Evolutionary conservation across 225 moss, liverwort and hornwort genomes (phyloP).

Genomic region (Pleurozium schreberi): DNA sequence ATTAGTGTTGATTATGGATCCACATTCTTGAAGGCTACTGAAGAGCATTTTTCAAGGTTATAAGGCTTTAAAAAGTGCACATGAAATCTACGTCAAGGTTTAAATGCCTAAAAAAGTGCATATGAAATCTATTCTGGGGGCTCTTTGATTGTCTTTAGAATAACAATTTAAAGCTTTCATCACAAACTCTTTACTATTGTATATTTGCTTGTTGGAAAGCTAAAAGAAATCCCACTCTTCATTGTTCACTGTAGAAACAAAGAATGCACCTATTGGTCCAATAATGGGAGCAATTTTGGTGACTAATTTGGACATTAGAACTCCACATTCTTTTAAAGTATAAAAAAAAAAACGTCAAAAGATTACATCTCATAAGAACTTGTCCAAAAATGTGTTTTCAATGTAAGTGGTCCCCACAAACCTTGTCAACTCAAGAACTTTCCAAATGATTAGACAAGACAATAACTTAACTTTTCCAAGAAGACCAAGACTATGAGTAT

Average conservation of each 20-base stretch:
- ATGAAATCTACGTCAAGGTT: too few relatives aligned
- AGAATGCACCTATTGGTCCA: too few relatives aligned
- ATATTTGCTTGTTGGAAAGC: neutral
- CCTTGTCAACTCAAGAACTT: neutral
- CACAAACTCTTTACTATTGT: neutral
- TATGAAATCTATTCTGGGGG: too few relatives aligned
- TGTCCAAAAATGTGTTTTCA: neutral
- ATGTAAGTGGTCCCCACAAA: accelerated
- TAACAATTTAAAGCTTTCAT: neutral
- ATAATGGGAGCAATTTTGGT: neutral
- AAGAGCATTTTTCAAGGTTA: neutral
- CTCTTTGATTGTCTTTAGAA: neutral
- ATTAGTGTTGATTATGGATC: neutral
- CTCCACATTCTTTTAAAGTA: too few relatives aligned
- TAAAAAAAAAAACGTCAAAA: accelerated
- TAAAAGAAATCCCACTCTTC: accelerated
- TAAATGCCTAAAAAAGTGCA: too few relatives aligned
- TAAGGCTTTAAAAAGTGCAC: neutral
- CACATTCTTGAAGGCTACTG: neutral
- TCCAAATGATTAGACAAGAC: neutral
- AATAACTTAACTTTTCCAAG: neutral
- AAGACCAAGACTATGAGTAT: neutral
- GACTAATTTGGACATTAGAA: too few relatives aligned
- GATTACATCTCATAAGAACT: neutral
- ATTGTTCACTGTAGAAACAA: neutral